Evolutionary conservation across 2,329 filamentous ascomycete species (phyloP).

Genomic region (Geosmithia putterillii): DNA sequence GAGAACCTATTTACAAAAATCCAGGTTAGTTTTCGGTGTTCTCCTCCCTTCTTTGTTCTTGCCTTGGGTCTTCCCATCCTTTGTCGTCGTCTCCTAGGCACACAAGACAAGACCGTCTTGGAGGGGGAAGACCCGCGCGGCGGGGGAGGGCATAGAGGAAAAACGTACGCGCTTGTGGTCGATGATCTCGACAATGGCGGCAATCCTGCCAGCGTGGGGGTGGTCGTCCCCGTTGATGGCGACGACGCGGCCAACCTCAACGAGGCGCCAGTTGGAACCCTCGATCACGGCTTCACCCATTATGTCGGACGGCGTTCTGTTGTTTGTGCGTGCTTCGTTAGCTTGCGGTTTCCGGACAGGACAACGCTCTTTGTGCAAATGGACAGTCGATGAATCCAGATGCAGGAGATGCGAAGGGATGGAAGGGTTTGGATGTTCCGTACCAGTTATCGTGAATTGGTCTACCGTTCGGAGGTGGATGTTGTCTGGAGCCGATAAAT

Average conservation of each 20-base stretch:
- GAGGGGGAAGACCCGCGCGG: background rate
- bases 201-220: slow-evolving; percentile 74
- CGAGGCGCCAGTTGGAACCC: slow-evolving; percentile 81
- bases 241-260: slow-evolving; percentile 97
- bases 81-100: no score
- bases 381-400: background rate
- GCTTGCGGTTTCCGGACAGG: slow-evolving; percentile 15
- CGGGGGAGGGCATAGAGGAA: slow-evolving; percentile 4
- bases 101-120: no score
- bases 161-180: slow-evolving; percentile 98
- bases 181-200: slow-evolving; percentile 96
- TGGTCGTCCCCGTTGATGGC: slow-evolving; percentile 71
- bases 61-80: no score
- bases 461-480: slow-evolving; percentile 23
- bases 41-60: slow-evolving; percentile 4
- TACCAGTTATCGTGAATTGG: slow-evolving; percentile 26
- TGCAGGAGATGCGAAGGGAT: background rate
- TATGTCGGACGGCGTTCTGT: slow-evolving; percentile 47
- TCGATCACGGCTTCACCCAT: slow-evolving; percentile 77
- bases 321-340: slow-evolving; percentile 13
- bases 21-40: background rate
- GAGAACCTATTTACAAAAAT: slow-evolving; percentile 55
- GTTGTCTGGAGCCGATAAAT: slow-evolving; percentile 23
- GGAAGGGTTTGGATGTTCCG: slow-evolving; percentile 14
- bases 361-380: slow-evolving; percentile 1